Conservation (phyloP, 2,329 filamentous ascomycete genomes). For the Fusarium sp. region DNA sequence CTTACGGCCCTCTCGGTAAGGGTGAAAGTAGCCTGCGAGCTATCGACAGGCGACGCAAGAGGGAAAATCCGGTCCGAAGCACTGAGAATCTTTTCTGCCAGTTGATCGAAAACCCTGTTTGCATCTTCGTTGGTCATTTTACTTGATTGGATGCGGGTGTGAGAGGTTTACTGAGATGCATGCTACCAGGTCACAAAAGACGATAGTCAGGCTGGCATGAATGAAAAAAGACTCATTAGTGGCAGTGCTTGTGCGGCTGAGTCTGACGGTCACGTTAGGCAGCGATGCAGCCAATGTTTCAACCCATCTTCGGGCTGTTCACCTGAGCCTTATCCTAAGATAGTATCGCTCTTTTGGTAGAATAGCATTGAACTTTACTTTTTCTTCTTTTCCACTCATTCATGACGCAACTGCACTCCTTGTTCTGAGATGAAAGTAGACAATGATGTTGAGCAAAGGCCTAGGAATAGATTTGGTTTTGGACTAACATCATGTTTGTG, state of each 20-base stretch:
- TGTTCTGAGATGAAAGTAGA: too few relatives aligned
- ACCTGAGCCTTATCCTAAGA: background rate
- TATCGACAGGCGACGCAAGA: accelerated
- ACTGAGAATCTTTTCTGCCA: background rate
- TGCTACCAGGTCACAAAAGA: background rate
- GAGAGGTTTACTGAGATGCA: background rate
- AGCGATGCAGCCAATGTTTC: background rate
- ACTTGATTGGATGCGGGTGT: too few relatives aligned
- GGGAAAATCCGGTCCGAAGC: accelerated
- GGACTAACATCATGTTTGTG: accelerated
- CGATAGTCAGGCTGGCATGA: accelerated
- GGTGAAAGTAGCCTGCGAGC: accelerated
- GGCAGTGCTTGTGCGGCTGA: background rate
- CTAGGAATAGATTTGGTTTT: background rate
- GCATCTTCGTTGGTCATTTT: accelerated
- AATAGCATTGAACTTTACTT: too few relatives aligned
- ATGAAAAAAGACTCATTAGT: accelerated
- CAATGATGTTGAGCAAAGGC: too few relatives aligned
- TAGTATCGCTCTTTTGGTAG: too few relatives aligned
- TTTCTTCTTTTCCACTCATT: accelerated
- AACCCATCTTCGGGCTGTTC: accelerated
- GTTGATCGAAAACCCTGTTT: accelerated
- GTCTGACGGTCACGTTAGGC: background rate
- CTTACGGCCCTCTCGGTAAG: accelerated
- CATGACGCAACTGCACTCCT: too few relatives aligned